Base-by-base conservation (phyloP, 768 basidiomycete species). In the Termitomyces sp. region DNA sequence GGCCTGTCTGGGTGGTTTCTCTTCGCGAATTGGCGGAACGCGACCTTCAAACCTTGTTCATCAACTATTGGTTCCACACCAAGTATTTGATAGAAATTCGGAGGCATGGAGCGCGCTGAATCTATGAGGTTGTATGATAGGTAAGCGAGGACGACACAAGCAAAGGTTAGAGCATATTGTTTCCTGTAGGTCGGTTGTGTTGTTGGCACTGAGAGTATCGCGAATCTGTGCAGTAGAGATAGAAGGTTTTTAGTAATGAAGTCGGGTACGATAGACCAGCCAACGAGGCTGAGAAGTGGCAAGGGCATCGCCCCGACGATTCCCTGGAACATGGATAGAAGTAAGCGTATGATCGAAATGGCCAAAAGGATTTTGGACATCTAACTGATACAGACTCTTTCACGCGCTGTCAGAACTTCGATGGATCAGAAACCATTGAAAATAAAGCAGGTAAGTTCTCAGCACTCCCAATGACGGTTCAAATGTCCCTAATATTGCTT, bases 41-140 rank as follows among this genome's bases (percentile, higher is more conserved):
- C 90, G 5, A 71, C 58, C 70, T 90, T 92, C 59, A 94, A 74
- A 8, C 76, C 79, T 41, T 67, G 68, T 47, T 87, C 88, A 64
- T 90, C 87, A 0, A 84, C 83, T n/a, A 69, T 69, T 1, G 85
- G 80, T 7, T 69, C 55, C 2, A 88, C 82, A 5, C 79, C 82
- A 19, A 93, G 80, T 14, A 89, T 75, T 58, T 92, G 77, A 68
- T 93, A 94, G 67, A 86, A 90, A 64, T 88, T 94, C n/a, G 75
- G 80, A 11, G 76, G 75, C 64, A 85, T 76, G 1, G 78, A 71
- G n/a, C 70, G 70, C 5, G 81, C 76, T 5, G 83, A 80, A 53
- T 84, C 72, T 42, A 83, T 59, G 57, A 90, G 70, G 49, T 80
- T 87, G 71, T 87, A 90, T 4, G 73, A 61, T 12, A 90, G 81